Conservation (phyloP, 495 filamentous ascomycete species). For the Acidiella bohemica region DNA sequence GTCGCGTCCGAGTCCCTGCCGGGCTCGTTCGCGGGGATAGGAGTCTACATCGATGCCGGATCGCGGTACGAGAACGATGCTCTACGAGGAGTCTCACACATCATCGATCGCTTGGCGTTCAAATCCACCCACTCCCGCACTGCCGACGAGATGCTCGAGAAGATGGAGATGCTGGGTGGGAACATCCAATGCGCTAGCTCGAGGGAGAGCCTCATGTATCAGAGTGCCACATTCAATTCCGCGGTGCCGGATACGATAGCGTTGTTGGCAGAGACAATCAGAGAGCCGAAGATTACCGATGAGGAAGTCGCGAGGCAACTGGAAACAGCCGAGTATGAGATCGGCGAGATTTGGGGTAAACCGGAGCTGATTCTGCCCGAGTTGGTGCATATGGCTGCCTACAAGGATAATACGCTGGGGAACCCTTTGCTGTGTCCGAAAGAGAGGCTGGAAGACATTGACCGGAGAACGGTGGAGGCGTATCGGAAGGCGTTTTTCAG, state of each 20-base stretch:
- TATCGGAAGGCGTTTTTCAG: constrained; percentile 77
- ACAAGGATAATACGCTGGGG: constrained; percentile 86
- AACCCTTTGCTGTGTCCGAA: constrained; percentile 85
- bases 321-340: constrained; percentile 85
- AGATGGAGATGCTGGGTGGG: constrained; percentile 73
- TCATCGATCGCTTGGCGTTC: constrained; percentile 91
- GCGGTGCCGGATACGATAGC: constrained; percentile 71
- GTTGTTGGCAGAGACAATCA: constrained; percentile 86
- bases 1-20: constrained; percentile 93
- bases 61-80: constrained; percentile 85
- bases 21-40: constrained; percentile 87
- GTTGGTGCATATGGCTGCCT: constrained; percentile 86
- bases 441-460: constrained; percentile 65
- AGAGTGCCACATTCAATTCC: constrained; percentile 93
- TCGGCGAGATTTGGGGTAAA: constrained; percentile 94
- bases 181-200: constrained; percentile 95
- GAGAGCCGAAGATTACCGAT: constrained; percentile 77
- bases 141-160: constrained; percentile 75
- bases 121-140: constrained; percentile 69
- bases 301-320: constrained; percentile 79
- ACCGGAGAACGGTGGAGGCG: constrained; percentile 56
- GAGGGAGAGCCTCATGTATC: constrained; percentile 95
- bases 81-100: constrained; percentile 82
- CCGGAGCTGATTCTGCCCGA: constrained; percentile 93
- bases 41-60: constrained; percentile 92